phyloP scores from a whole-genome alignment of 2,329 filamentous ascomycete genomes.

The Fusarium pseudoanthophilum region DNA sequence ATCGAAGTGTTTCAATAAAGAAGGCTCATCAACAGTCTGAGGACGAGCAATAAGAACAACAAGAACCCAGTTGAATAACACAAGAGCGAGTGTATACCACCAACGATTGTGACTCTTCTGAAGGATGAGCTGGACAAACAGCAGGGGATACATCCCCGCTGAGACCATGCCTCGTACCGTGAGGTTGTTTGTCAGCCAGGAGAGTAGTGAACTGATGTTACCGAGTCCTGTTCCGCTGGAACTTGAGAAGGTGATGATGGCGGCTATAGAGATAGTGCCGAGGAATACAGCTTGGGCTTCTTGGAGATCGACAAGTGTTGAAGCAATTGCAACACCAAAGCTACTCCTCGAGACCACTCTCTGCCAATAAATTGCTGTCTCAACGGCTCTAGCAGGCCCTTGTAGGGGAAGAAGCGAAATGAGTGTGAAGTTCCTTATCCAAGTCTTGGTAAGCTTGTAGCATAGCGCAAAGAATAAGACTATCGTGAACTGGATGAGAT shows the following conservation, averaged over 20 bases:
- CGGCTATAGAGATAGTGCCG: background rate
- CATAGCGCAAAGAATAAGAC: background rate
- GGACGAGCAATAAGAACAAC: background rate
- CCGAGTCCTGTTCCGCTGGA: background rate
- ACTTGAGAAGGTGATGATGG: background rate
- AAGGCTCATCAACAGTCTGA: background rate
- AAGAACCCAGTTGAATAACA: background rate
- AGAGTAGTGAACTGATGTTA: background rate
- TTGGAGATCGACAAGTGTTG: background rate
- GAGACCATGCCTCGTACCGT: rapidly evolving
- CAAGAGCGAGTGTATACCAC: background rate
- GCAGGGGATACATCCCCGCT: background rate
- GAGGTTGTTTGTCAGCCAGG: conserved; percentile 3
- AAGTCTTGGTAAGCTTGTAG: background rate
- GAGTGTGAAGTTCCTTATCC: background rate
- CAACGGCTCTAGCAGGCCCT: rapidly evolving
- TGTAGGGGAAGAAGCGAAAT: background rate
- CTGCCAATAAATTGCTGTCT: rapidly evolving
- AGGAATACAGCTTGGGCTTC: conserved; percentile 13
- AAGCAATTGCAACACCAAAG: background rate
- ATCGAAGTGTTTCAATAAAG: background rate
- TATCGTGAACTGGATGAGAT: background rate
- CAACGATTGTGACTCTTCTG: background rate
- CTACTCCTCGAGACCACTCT: rapidly evolving
- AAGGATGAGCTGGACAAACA: background rate